Base-by-base conservation (phyloP, 192 early-diverging fungal genomes). In the Gamsiella multidivaricata region DNA sequence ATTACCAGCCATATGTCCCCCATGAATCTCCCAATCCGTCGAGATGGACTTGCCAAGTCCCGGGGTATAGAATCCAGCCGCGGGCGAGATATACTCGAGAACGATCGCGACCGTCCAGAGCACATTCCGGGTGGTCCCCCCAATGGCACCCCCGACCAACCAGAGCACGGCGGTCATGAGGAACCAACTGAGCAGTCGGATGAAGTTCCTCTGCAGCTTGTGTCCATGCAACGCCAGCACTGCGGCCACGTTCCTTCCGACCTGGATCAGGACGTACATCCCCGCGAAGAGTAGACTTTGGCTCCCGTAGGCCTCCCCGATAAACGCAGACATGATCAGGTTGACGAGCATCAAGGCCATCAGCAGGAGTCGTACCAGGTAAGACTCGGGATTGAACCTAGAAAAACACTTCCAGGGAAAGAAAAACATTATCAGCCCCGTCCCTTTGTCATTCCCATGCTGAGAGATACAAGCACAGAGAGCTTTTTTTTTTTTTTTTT, bases 311-410 rank as follows among this genome's bases (percentile, higher is more conserved):
- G 71, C 31, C 20, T 46, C 52, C 5, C 37, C 22, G 25, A 74
- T 74, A 25, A 65, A 46, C 3, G 71, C 62, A 1, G 71, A 74
- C 55, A 74, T 42, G 47, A 74, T 57, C 42, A 74, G 41, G 43
- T 39, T 74, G 50, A 50, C 43, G 29, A 74, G 22, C 71, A 74
- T 74, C 20, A 74, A 28, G 7, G 50, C 9, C 14, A 74, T 8
- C 10, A 74, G 57, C 3, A 65, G 41, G 0, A 74, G 28, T 0
- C 71, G 71, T 4, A 74, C 71, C 29, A 74, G 57, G 18, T 74
- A 74, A 10, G 71, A 74, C n/a, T 74, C 63, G n/a, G 71, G 71
- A 37, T 74, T 74, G 36, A 74, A 61, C 71, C 71, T 65, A 51
- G 9, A 26, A 26, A 10, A 26, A 43, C n/a, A 49, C 1, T 12